Conservation (phyloP, 257 asterid species). For the Mitragyna speciosa region DNA sequence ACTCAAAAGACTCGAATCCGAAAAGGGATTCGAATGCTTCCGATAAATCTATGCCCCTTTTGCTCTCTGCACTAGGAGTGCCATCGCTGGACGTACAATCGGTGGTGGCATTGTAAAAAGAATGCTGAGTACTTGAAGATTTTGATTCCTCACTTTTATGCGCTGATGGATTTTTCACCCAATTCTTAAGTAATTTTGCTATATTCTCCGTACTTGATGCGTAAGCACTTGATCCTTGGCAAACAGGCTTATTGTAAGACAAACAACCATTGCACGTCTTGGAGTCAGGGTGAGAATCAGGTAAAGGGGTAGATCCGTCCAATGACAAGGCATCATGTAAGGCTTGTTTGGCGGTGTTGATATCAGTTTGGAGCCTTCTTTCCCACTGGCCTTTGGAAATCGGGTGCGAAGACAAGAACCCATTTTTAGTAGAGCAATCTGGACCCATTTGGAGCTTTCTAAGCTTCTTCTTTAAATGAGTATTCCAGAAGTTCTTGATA, state of each 20-base stretch:
- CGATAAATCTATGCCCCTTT: slow-evolving; percentile 37
- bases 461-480: slow-evolving; percentile 86
- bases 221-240: slow-evolving; percentile 26
- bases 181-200: slow-evolving; percentile 62
- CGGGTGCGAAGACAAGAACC: slow-evolving; percentile 33
- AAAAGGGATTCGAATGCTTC: slow-evolving; percentile 58
- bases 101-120: slow-evolving; percentile 26
- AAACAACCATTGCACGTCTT: neutral
- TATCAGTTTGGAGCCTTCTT: slow-evolving; percentile 69
- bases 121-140: slow-evolving; percentile 43
- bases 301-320: slow-evolving; percentile 24
- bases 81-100: slow-evolving; percentile 36
- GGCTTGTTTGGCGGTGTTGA: slow-evolving; percentile 87
- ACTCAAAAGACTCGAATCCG: slow-evolving; percentile 55
- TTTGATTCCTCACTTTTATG: slow-evolving; percentile 31
- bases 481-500: slow-evolving; percentile 91
- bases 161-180: slow-evolving; percentile 46
- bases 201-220: slow-evolving; percentile 90
- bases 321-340: slow-evolving; percentile 64
- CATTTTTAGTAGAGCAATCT: slow-evolving; percentile 2
- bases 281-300: slow-evolving; percentile 12
- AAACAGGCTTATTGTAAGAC: slow-evolving; percentile 9
- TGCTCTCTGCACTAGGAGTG: slow-evolving; percentile 30
- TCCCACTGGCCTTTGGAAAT: slow-evolving; percentile 88
- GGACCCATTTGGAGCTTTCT: slow-evolving; percentile 41